Conservation (phyloP, 805 yeast species). For the Starmerella apis region DNA sequence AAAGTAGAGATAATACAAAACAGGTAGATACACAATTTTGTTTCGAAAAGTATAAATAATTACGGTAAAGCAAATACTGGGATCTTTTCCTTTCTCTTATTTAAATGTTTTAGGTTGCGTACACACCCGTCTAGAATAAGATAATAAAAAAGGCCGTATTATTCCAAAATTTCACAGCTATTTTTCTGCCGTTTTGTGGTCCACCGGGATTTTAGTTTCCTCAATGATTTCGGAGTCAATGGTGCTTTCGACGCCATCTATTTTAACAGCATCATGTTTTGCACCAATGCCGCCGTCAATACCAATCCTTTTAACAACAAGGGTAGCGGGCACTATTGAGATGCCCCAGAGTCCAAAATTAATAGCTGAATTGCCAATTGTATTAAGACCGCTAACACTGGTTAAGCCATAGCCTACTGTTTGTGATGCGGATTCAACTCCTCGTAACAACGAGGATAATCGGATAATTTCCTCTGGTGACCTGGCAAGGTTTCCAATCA, state of each 20-base stretch:
- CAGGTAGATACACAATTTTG: no score
- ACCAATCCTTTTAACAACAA: slow-evolving; percentile 7
- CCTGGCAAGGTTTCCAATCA: slow-evolving; percentile 15
- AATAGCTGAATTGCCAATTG: slow-evolving; percentile 18
- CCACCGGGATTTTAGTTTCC: no score
- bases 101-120: no score
- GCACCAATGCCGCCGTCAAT: slow-evolving; percentile 6
- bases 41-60: no score
- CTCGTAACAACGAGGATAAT: slow-evolving; percentile 15
- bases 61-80: no score
- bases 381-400: slow-evolving; percentile 14
- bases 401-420: slow-evolving; percentile 15
- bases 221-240: neutral
- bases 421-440: slow-evolving; percentile 18
- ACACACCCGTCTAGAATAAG: no score
- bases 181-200: no score
- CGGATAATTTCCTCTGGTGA: slow-evolving; percentile 15
- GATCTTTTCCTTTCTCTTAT: no score
- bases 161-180: no score
- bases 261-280: neutral
- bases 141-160: no score
- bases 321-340: neutral
- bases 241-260: neutral
- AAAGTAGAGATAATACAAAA: no score
- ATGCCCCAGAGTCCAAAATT: slow-evolving; percentile 20